These are phyloP conservation scores for Fraxinus sp. DNA, from an alignment of 305 asterid genomes.

Conservation along the genomic window DNA sequence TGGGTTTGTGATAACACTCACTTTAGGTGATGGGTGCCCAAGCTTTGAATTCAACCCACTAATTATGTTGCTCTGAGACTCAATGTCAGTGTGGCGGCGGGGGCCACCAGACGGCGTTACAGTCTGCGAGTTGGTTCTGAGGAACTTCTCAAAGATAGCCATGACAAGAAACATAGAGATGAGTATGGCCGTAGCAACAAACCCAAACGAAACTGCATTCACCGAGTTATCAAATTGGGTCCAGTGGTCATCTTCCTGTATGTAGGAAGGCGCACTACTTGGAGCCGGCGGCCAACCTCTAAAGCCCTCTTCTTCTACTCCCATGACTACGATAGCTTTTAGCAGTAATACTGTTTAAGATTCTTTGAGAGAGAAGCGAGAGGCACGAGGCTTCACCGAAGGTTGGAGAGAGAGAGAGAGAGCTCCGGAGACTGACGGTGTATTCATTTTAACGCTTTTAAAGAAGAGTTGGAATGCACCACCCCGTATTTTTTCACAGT, in stretches of 20 bases:
- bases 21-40: slow-evolving; percentile 36
- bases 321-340: slow-evolving; percentile 34
- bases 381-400: neutral
- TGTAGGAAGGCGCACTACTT: slow-evolving; percentile 55
- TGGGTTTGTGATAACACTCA: slow-evolving; percentile 8
- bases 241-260: slow-evolving; percentile 70
- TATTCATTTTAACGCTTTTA: neutral
- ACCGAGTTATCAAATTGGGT: slow-evolving; percentile 82
- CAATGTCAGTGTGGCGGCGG: slow-evolving; percentile 42
- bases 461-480: neutral
- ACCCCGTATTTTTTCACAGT: neutral
- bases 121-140: slow-evolving; percentile 54
- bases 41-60: slow-evolving; percentile 38
- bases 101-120: slow-evolving; percentile 41
- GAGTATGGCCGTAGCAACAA: slow-evolving; percentile 84
- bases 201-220: slow-evolving; percentile 78
- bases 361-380: neutral
- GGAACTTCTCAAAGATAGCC: slow-evolving; percentile 80
- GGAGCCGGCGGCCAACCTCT: slow-evolving; percentile 70
- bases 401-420: neutral
- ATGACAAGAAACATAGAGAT: slow-evolving; percentile 89
- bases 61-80: slow-evolving; percentile 38
- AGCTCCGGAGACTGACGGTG: neutral
- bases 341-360: neutral
- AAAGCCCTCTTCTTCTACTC: slow-evolving; percentile 49